A percentile compares a stretch with the other conserved stretches of the same genome.
phyloP scores from a whole-genome alignment of 2,329 filamentous ascomycete species.

The Fusarium nematophilum region DNA sequence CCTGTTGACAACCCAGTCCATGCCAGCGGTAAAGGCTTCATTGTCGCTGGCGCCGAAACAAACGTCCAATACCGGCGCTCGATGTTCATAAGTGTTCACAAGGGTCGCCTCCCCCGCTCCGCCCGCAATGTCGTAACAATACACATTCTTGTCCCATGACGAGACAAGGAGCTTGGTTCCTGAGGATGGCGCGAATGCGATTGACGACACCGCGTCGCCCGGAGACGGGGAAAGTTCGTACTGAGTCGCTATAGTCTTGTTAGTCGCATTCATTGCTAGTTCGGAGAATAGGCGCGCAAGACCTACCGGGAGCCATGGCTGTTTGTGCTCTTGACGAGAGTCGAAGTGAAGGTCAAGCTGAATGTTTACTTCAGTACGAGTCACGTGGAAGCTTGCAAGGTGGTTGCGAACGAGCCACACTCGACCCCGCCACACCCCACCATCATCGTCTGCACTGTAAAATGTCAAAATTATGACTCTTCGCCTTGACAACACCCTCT shows the following conservation, averaged over 20 bases:
- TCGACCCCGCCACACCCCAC: conserved; percentile 53
- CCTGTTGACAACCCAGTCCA: conserved; percentile 89
- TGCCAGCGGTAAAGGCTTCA: conserved; percentile 85
- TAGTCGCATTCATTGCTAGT: conserved; percentile 11
- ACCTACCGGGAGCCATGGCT: conserved; percentile 57
- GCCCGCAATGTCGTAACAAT: conserved; percentile 82
- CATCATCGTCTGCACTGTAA: conserved; percentile 50
- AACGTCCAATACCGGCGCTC: conserved; percentile 88
- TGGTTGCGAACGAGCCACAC: conserved; percentile 47
- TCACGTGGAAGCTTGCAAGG: conserved; percentile 49
- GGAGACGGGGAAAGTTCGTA: conserved; percentile 87
- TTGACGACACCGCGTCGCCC: conserved; percentile 84
- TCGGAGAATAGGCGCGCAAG: not conserved
- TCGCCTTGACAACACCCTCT: conserved; percentile 41
- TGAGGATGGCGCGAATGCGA: conserved; percentile 85
- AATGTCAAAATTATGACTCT: conserved; percentile 60
- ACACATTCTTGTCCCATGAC: conserved; percentile 93
- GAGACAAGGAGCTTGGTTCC: conserved; percentile 84
- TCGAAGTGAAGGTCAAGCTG: conserved; percentile 34
- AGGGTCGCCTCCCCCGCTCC: conserved; percentile 66
- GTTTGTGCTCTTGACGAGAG: conserved; percentile 34
- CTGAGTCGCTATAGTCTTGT: conserved; percentile 68
- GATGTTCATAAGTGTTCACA: conserved; percentile 80
- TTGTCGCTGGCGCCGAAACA: conserved; percentile 88
- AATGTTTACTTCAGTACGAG: conserved; percentile 50